phyloP scores from a whole-genome alignment of 2,329 filamentous ascomycete species.

The Fusarium caatingaense region DNA sequence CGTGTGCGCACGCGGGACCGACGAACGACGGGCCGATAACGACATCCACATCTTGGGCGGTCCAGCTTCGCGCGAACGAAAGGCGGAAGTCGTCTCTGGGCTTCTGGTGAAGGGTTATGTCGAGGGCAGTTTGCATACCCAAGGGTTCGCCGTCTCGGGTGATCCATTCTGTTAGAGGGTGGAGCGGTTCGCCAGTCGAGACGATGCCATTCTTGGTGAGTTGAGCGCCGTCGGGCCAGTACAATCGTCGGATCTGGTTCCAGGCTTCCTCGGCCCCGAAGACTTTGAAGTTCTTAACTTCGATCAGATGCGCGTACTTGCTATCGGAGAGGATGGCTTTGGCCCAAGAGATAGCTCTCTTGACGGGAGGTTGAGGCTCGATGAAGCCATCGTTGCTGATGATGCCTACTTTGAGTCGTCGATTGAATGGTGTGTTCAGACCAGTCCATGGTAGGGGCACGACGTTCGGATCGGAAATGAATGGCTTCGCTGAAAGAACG shows the following conservation, averaged over 20 bases:
- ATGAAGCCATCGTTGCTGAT: constrained; percentile 53
- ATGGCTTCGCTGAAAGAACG: constrained; percentile 27
- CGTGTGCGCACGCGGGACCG: constrained; percentile 53
- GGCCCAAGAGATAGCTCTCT: constrained; percentile 53
- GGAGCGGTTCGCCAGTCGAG: constrained; percentile 57
- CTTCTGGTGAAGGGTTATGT: constrained; percentile 23
- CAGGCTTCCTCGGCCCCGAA: constrained; percentile 48
- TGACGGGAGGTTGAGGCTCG: constrained; percentile 54
- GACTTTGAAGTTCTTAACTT: constrained; percentile 52
- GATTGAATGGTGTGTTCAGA: constrained; percentile 17
- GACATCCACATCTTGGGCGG: constrained; percentile 52
- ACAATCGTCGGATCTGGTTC: constrained; percentile 52
- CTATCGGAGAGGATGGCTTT: constrained; percentile 29
- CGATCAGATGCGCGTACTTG: constrained; percentile 33
- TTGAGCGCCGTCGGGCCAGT: constrained; percentile 59
- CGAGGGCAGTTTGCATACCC: constrained; percentile 36
- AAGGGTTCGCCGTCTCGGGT: constrained; percentile 46
- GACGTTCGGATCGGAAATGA: constrained; percentile 46
- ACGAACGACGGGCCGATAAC: constrained; percentile 52
- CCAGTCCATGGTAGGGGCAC: constrained; percentile 50
- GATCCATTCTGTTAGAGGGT: constrained; percentile 57
- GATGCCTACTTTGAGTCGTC: constrained; percentile 56
- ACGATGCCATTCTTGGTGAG: constrained; percentile 49
- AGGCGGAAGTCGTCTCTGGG: constrained; percentile 49
- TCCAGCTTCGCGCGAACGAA: constrained; percentile 51